These are phyloP conservation scores for Pseudoneurospora amorphoporcata DNA, from an alignment of 495 filamentous ascomycete species.

Conservation along the genomic window DNA sequence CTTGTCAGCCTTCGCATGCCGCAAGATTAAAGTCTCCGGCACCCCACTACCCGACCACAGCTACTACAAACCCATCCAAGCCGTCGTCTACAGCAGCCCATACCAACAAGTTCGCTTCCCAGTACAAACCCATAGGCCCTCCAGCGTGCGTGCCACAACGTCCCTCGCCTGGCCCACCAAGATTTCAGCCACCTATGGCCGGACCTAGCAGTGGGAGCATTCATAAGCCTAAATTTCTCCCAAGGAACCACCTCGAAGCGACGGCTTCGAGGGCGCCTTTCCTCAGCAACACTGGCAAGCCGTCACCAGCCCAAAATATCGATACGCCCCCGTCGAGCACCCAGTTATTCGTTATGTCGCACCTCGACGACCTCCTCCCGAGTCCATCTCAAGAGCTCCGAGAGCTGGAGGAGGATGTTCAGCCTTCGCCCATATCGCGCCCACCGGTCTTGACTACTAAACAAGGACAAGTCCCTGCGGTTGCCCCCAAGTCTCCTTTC, in stretches of 20 bases:
- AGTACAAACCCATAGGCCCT: neutral
- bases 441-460: neutral
- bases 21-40: neutral
- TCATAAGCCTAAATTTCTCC: neutral
- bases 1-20: neutral
- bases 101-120: neutral
- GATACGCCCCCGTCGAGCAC: neutral
- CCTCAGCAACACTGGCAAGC: neutral
- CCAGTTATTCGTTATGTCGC: neutral
- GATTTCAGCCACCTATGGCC: neutral
- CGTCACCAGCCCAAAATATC: neutral
- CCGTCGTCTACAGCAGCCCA: neutral
- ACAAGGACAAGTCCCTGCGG: neutral
- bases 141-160: neutral
- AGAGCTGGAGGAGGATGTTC: conserved; percentile 26
- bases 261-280: neutral
- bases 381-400: conserved; percentile 35
- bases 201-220: neutral
- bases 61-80: neutral
- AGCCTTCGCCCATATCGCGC: neutral
- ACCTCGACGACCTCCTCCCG: conserved; percentile 40
- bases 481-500: neutral
- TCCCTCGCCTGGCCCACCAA: neutral
- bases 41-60: accelerated
- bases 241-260: conserved; percentile 1